These are phyloP conservation scores for Flaveria brownii DNA, from an alignment of 129 eudicot genomes.

Conservation along the genomic window DNA sequence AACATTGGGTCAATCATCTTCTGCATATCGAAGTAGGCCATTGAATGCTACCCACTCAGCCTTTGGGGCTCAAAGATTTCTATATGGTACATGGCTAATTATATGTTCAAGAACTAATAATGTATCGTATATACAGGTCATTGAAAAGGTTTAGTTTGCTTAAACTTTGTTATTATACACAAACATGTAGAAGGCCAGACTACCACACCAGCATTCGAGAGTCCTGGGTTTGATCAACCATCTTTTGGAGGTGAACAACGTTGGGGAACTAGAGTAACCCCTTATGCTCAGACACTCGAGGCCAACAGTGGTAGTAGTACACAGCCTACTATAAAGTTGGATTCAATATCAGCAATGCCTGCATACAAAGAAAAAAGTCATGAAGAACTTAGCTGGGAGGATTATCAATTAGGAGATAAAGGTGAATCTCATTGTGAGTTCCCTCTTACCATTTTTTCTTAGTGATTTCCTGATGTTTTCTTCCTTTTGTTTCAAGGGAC, in stretches of 20 bases:
- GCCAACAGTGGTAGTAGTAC: slow-evolving; percentile 52
- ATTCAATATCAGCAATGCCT: slow-evolving; percentile 88
- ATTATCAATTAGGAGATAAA: no score
- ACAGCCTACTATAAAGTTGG: slow-evolving; percentile 68
- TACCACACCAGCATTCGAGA: slow-evolving; percentile 67
- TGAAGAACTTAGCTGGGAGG: slow-evolving; percentile 84
- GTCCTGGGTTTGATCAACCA: slow-evolving; percentile 65
- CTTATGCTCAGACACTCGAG: slow-evolving; percentile 71
- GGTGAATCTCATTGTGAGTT: slow-evolving; percentile 18
- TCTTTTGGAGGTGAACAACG: slow-evolving; percentile 63
- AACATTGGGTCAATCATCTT: slow-evolving; percentile 63
- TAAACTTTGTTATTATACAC: background rate
- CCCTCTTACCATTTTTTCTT: background rate
- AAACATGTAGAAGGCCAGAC: slow-evolving; percentile 64
- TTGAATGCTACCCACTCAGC: slow-evolving; percentile 62
- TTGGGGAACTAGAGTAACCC: slow-evolving; percentile 71
- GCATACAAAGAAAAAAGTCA: slow-evolving; percentile 86
- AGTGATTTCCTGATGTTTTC: background rate
- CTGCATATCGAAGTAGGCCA: slow-evolving; percentile 40
- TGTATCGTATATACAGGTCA: background rate
- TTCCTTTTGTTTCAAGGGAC: slow-evolving; percentile 51
- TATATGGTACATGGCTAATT: slow-evolving; percentile 54
- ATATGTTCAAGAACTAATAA: background rate
- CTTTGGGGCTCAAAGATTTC: slow-evolving; percentile 58
- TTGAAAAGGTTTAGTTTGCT: slow-evolving; percentile 6